phyloP scores from a whole-genome alignment of 2,329 filamentous ascomycete genomes.

The Emydomyces testavorans region DNA sequence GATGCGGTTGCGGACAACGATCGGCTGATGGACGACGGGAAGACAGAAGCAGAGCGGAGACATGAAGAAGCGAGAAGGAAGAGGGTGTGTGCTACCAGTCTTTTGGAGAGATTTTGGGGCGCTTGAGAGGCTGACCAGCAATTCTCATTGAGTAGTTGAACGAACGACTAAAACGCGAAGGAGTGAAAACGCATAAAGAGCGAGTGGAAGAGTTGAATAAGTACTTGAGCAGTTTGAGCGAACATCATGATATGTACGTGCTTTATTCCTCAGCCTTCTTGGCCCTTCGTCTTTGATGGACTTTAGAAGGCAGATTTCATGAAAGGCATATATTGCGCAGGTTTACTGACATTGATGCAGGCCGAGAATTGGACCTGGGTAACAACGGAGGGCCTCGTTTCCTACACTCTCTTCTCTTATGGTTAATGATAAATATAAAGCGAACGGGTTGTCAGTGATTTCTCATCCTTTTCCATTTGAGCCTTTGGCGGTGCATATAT shows the following conservation, averaged over 20 bases:
- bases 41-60: slow-evolving; percentile 73
- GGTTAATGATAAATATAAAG: background rate
- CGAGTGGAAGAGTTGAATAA: slow-evolving; percentile 90
- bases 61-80: slow-evolving; percentile 73
- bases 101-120: too few relatives aligned
- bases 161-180: slow-evolving; percentile 68
- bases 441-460: background rate
- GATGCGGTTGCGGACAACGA: slow-evolving; percentile 24
- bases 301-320: background rate
- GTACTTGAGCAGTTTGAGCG: slow-evolving; percentile 80
- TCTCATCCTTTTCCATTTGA: background rate
- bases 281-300: background rate
- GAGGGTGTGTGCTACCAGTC: slow-evolving; percentile 47
- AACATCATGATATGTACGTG: slow-evolving; percentile 87
- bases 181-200: slow-evolving; percentile 93
- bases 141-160: slow-evolving; percentile 49
- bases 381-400: slow-evolving; percentile 2
- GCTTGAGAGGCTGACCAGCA: slow-evolving; percentile 3
- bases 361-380: slow-evolving; percentile 29
- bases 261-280: background rate
- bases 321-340: too few relatives aligned
- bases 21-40: slow-evolving; percentile 37
- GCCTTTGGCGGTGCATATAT: background rate
- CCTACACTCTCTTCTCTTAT: background rate
- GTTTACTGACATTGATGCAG: too few relatives aligned